Percentiles rank a stretch among this genome's conserved stretches.
These are phyloP conservation scores for Daedalea quercina DNA, from an alignment of 768 basidiomycete genomes.

Conservation along the genomic window DNA sequence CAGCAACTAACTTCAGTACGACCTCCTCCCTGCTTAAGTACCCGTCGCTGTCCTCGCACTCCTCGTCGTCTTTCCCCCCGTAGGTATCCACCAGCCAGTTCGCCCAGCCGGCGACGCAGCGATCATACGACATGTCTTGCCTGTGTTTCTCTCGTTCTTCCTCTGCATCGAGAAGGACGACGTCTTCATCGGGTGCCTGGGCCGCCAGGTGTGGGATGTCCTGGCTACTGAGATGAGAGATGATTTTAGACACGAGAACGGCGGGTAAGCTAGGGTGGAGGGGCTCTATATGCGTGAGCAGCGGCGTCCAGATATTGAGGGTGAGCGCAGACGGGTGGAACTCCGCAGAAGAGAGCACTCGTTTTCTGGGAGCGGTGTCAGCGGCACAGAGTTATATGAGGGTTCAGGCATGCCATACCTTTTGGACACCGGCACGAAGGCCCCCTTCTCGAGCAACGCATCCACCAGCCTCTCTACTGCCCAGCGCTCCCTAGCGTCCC, in stretches of 20 bases:
- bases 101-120: constrained; percentile 65
- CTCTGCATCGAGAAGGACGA: constrained; percentile 9
- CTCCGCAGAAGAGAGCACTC: constrained; percentile 31
- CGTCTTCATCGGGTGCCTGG: constrained; percentile 5
- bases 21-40: constrained; percentile 37
- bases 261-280: constrained; percentile 51
- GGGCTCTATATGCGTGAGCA: constrained; percentile 49
- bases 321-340: constrained; percentile 46
- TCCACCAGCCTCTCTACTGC: constrained; percentile 65
- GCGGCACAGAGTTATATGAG: not conserved
- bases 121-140: constrained; percentile 40
- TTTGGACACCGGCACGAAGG: constrained; percentile 75
- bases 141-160: constrained; percentile 12
- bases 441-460: constrained; percentile 61
- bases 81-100: constrained; percentile 46
- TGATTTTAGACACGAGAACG: constrained; percentile 41
- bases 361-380: constrained; percentile 40
- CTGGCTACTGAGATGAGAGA: constrained; percentile 27
- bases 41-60: constrained; percentile 25
- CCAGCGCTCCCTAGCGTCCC: constrained; percentile 54
- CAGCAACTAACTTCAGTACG: constrained; percentile 39
- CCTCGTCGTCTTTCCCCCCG: constrained; percentile 23
- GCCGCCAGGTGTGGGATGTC: not conserved
- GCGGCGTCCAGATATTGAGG: constrained; percentile 59
- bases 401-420: constrained; percentile 43